Evolutionary conservation across 805 yeast species (phyloP), one percentile per base, ranked within the genome.

Genomic region (Huiozyma naganishii): DNA sequence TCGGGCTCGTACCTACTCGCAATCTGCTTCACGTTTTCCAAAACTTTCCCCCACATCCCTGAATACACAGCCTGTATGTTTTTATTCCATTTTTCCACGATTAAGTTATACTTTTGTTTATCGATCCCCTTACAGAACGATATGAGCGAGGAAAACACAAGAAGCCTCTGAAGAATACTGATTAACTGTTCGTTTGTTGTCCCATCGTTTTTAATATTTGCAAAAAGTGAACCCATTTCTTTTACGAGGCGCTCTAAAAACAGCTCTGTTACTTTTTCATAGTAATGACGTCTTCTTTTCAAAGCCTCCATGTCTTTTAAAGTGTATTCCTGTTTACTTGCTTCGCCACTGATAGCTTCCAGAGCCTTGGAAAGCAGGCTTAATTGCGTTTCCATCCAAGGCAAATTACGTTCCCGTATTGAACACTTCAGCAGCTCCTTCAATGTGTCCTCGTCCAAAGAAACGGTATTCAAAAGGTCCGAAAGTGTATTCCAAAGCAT

Each of bases 291-390:
- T 53, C 82, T 79, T 52, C 84, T 87, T 47, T 70, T 71, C 46
- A 86, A 67, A 0, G 94, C 94, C 45, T 71, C 69, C 86, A 87
- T 82, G 13, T 74, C 71, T 34, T 79, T 77, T 46, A 82, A 58
- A 43, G 69, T 69, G 45, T 70, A 70, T 39, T 65, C 59, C 8
- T 67, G 70, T 17, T 65, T 67, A 23, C 64, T 60, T 9, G 61
- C 57, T 35, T 67, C 72, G 40, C 79, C 78, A 45, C 76, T 69
- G 27, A 81, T 78, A 2, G 87, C 80, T 39, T 66, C 66, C 41
- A 87, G 63, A 0, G 95, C 94, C 38, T 72, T 70, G 54, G 73
- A 78, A 32, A 88, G 66, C 17, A 71, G 75, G 5, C 66, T 58
- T 10, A 87, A 62, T 37, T 77, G 74, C 0, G 51, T 42, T 57